Conservation (phyloP, 208 protist species). For the Trypanosoma grayi region DNA sequence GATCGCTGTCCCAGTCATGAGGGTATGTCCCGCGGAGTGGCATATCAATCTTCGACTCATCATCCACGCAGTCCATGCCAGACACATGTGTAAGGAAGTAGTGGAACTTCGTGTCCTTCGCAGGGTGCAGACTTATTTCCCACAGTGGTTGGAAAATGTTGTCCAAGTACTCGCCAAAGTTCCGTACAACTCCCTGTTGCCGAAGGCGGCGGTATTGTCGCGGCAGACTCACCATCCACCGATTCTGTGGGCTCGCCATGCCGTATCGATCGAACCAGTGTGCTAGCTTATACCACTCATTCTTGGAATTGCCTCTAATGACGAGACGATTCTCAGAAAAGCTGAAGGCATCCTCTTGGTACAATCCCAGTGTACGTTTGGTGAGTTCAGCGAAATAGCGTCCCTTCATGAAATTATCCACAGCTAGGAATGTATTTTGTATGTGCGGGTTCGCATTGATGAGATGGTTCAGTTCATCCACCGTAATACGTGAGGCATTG, state of each 20-base stretch:
- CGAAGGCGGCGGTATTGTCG: conserved; percentile 88
- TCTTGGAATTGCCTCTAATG: conserved; percentile 64
- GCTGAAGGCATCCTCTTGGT: conserved; percentile 82
- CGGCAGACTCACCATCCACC: conserved; percentile 97
- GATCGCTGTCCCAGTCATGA: conserved; percentile 87
- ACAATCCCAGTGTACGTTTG: conserved; percentile 77
- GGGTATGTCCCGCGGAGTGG: conserved; percentile 76
- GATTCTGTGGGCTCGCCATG: conserved; percentile 93
- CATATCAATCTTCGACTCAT: conserved; percentile 95
- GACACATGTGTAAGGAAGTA: conserved; percentile 95
- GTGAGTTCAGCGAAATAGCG: conserved; percentile 92
- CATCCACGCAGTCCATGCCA: conserved; percentile 96
- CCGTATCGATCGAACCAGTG: conserved; percentile 96
- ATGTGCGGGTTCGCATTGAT: conserved; percentile 68
- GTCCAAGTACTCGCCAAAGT: conserved; percentile 95
- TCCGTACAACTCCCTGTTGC: conserved; percentile 69
- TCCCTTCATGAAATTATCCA: conserved; percentile 90
- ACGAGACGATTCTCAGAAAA: conserved; percentile 86
- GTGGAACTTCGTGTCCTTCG: conserved; percentile 93
- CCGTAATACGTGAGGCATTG: conserved; percentile 70
- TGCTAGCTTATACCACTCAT: conserved; percentile 95
- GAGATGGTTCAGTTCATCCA: conserved; percentile 86
- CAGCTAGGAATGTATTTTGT: conserved; percentile 71
- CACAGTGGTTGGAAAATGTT: conserved; percentile 98
- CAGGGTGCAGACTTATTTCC: conserved; percentile 96